Evolutionary conservation across 202 grass and related monocot species (phyloP).

Genomic region (Musa balbisiana): DNA sequence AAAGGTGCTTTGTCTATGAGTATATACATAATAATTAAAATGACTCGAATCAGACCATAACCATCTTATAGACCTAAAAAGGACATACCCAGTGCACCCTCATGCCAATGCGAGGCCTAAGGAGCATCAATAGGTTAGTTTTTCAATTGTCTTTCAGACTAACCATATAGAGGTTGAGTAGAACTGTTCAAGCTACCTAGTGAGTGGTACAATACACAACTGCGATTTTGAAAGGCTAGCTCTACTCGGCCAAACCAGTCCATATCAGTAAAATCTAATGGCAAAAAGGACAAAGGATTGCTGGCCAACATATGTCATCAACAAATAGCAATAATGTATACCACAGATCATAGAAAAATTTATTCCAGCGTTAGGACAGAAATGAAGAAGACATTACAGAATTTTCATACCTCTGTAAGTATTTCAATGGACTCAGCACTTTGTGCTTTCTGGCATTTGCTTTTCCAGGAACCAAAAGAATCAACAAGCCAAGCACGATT

Average conservation of each 20-base stretch:
- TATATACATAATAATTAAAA: no score
- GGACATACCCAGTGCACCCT: no score
- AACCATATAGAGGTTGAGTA: no score
- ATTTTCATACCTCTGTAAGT: conserved; percentile 63
- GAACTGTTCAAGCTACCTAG: no score
- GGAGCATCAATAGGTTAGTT: no score
- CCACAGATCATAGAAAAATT: neutral
- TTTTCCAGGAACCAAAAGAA: conserved; percentile 54
- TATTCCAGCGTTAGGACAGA: neutral
- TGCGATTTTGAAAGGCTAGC: neutral
- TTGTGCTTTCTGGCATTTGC: conserved; percentile 48
- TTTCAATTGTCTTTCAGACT: no score
- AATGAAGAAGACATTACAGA: conserved; percentile 19
- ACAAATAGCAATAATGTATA: neutral
- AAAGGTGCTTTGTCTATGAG: no score
- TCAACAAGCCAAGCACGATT: conserved; percentile 47
- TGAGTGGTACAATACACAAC: neutral
- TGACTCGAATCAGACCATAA: no score
- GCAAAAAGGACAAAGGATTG: neutral
- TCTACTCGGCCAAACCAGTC: neutral
- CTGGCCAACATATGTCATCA: neutral
- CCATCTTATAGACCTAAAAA: no score
- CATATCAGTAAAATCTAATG: neutral
- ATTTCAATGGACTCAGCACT: conserved; percentile 66
- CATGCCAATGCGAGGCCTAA: no score